Base-by-base conservation (phyloP, 2,329 filamentous ascomycete genomes). In the Hypoxylon sp. region DNA sequence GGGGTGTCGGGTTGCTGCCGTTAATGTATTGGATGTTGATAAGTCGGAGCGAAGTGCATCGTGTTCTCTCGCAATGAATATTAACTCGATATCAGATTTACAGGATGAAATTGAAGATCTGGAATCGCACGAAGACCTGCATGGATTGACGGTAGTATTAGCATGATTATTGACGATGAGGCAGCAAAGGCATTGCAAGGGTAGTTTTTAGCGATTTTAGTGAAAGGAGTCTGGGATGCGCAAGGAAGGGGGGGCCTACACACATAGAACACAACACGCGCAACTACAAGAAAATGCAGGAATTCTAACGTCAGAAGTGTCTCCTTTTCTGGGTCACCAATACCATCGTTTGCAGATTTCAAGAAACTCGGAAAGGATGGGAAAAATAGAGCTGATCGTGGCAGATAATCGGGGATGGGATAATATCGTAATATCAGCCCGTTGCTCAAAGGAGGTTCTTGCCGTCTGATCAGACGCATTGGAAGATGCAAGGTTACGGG, bases 1-100 rank as follows among this genome's bases (percentile, higher is more conserved):
- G 65, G 67, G 69, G 57, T 70, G 58, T 67, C 63, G 68, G 68
- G 64, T 68, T 60, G 62, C 67, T 76, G 73, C 72, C 70, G 73
- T 78, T 75, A 79, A 72, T 78, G 74, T 76, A 75, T 75, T 76
- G 72, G 74, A 68, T 77, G 77, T 76, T 75, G 79, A 75, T 77
- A 72, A 71, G 70, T 72, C 71, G 74, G 73, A 71, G 67, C 71
- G 75, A 72, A 75, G 79, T 75, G 78, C 79, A 80, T 80, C 77
- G 76, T 80, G 75, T 72, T 75, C 72, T 70, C 65, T 57, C 59
- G 64, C 59, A 61, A 66, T 48, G 67, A 65, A 62, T 68, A 62
- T 68, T 6, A 41, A 41, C 37, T 41, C 19, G 37, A n/a, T 19
- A 41, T 19, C 37, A 19, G n/a, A 41, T 41, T 19, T 19, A 70